A percentile compares a stretch with the other conserved stretches of the same genome.
Conservation (phyloP, 2,329 filamentous ascomycete genomes). For the Blastomyces emzantsi region DNA sequence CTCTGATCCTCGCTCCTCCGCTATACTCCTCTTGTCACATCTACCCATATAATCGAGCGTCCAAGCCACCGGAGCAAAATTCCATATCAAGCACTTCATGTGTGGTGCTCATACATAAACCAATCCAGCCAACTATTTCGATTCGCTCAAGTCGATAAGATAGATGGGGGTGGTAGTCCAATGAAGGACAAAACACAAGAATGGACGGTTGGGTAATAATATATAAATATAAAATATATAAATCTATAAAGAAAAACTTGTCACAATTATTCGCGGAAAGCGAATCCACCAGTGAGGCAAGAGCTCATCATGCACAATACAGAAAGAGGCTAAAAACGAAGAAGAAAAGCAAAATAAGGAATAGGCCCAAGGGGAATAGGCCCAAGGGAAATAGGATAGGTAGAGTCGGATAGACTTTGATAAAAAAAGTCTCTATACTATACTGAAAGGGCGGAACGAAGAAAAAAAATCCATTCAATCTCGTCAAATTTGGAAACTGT, state of each 20-base stretch:
- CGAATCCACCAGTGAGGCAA: neutral
- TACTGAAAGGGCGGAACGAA: neutral
- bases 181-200: neutral
- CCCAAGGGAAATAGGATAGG: too few relatives aligned
- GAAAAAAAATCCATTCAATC: neutral
- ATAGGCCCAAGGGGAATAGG: neutral
- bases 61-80: too few relatives aligned
- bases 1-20: neutral
- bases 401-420: neutral
- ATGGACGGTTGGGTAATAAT: neutral
- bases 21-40: neutral
- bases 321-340: neutral
- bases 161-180: neutral
- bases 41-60: too few relatives aligned
- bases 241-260: neutral
- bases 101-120: neutral
- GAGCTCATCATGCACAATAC: neutral
- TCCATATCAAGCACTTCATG: neutral
- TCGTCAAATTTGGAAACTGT: neutral
- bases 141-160: neutral
- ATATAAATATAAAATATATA: neutral
- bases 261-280: too few relatives aligned
- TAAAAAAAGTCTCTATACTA: neutral
- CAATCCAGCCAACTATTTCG: neutral
- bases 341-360: neutral